Base-by-base conservation (phyloP, 805 yeast genomes). In the Hanseniaspora thailandica region DNA sequence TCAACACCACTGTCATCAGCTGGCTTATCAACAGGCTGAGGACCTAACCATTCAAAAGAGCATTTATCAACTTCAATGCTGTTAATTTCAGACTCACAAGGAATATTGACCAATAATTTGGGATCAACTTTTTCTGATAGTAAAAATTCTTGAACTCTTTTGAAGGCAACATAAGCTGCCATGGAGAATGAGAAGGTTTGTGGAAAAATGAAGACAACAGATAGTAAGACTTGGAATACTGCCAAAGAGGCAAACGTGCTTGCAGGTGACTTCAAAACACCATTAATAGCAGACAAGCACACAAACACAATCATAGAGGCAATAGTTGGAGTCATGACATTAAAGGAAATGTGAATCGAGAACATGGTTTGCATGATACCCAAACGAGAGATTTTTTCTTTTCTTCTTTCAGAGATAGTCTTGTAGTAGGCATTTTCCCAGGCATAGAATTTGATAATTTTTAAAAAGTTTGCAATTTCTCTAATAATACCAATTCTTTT, bases 391-490 rank as follows among this genome's bases (percentile, higher is more conserved):
- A 82, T 77, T 65, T 86, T 95, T n/a, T 68, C 63, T 1, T 60
- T 58, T 59, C 95, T 74, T 20, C 76, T 69, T 3, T 69, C 69
- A 4, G 75, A 60, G 35, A 86, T 72, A 41, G 74, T 65, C 7
- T 71, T 65, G 45, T 71, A 69, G 63, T 84, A 86, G 0, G 95
- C 85, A n/a, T 71, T 72, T 67, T 86, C 95, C 95, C 95, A 86
- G 2, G 89, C 80, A 63, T 86, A 86, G 64, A 74, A 82, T 68
- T 86, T 86, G 66, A 86, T 82, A 63, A 82, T 74, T 59, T 77
- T 80, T 66, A 81, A 74, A 60, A 77, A 73, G 57, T 71, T 73
- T 55, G 81, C 66, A 12, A 80, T 73, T 61, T 81, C 86, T 58
- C 81, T 76, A 56, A 80, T 73, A 57, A 69, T 67, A 46, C 71